Percentiles rank a stretch among this genome's conserved stretches.
Evolutionary conservation across 2,329 filamentous ascomycete species (phyloP).

Genomic region (Trichoderma hamatum): DNA sequence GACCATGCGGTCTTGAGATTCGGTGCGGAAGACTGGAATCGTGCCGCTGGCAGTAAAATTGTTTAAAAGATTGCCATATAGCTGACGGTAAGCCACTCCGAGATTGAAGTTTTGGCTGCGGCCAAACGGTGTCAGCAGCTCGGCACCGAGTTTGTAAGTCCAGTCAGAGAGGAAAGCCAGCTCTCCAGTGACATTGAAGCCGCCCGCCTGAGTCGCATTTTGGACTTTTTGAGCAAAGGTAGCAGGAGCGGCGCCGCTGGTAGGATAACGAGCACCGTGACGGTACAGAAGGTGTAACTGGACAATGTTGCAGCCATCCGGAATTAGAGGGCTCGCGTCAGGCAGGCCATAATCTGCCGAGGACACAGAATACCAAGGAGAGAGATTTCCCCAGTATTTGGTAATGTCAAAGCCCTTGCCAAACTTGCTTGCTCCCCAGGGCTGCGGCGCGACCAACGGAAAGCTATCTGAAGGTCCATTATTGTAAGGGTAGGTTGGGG

Average conservation of each 20-base stretch:
- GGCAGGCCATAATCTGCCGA: background rate
- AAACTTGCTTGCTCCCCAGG: background rate
- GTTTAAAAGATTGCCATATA: background rate
- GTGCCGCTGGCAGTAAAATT: constrained; percentile 8
- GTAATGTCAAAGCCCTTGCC: background rate
- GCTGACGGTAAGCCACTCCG: constrained; percentile 7
- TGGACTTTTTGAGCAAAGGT: constrained; percentile 13
- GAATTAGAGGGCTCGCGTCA: background rate
- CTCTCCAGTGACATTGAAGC: background rate
- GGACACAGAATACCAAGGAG: background rate
- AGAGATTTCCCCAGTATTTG: constrained; percentile 2
- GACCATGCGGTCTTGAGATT: constrained; percentile 10
- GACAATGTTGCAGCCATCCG: constrained; percentile 4
- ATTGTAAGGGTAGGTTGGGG: background rate
- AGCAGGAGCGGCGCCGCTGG: constrained; percentile 12
- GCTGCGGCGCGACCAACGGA: background rate
- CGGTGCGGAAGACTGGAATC: constrained; percentile 12
- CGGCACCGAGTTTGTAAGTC: constrained; percentile 10
- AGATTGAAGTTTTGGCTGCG: constrained; percentile 21
- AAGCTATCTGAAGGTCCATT: background rate
- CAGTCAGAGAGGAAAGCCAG: background rate
- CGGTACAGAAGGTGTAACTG: constrained; percentile 5
- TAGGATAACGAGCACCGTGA: constrained; percentile 13
- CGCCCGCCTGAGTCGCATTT: background rate
- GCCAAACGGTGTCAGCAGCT: constrained; percentile 15